These are phyloP conservation scores for Agarophyton chilense DNA, from an alignment of 23 red algal genomes.

Conservation along the genomic window DNA sequence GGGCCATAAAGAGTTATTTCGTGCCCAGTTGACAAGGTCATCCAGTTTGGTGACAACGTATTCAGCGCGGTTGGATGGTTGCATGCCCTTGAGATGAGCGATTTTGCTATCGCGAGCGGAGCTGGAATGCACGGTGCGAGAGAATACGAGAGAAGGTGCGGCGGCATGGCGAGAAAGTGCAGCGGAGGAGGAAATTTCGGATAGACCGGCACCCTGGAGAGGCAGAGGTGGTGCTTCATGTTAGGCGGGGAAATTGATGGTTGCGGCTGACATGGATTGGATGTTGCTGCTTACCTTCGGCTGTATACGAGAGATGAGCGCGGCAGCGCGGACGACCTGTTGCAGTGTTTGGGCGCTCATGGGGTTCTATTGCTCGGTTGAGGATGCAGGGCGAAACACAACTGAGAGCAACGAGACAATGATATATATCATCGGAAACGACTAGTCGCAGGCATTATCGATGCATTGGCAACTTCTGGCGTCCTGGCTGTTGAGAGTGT, in stretches of 20 bases:
- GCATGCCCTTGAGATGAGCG: slow-evolving; percentile 69
- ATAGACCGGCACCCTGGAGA: neutral
- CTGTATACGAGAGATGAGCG: neutral
- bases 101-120: slow-evolving; percentile 69
- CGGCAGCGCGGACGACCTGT: neutral
- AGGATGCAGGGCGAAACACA: too few relatives aligned
- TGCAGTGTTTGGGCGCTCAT: slow-evolving; percentile 1
- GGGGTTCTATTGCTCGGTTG: neutral
- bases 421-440: too few relatives aligned
- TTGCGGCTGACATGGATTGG: neutral
- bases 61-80: slow-evolving; percentile 68
- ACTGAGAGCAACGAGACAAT: too few relatives aligned
- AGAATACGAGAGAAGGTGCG: slow-evolving; percentile 7
- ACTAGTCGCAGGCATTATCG: too few relatives aligned
- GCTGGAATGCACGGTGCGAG: slow-evolving; percentile 62
- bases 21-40: slow-evolving; percentile 93
- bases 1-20: slow-evolving; percentile 97
- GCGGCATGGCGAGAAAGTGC: neutral
- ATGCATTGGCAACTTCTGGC: too few relatives aligned
- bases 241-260: neutral
- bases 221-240: neutral
- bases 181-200: slow-evolving; percentile 20
- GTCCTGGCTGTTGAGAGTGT: too few relatives aligned
- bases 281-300: neutral
- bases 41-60: slow-evolving; percentile 84